phyloP scores from a whole-genome alignment of 1,284 basidiomycete genomes.

The Trametes versicolor region DNA sequence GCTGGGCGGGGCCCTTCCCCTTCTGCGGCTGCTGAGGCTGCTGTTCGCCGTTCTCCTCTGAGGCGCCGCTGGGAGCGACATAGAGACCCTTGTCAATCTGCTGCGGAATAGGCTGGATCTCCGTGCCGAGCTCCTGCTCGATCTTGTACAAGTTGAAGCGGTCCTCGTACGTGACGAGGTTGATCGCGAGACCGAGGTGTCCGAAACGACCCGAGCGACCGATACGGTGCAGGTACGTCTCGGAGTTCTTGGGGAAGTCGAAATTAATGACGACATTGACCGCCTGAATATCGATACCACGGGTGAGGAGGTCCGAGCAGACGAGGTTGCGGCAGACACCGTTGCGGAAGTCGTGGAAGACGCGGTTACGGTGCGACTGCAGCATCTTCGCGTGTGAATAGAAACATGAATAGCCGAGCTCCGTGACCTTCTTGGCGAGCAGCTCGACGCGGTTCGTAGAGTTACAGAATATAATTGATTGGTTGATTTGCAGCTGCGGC shows the following conservation, averaged over 20 bases:
- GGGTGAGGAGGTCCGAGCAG: slow-evolving; percentile 95
- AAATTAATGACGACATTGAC: slow-evolving; percentile 99
- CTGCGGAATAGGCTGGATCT: slow-evolving; percentile 96
- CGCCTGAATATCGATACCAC: slow-evolving; percentile 99
- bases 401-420: slow-evolving; percentile 99
- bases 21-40: slow-evolving; percentile 35
- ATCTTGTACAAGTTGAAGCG: slow-evolving; percentile 98
- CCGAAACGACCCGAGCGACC: slow-evolving; percentile 98
- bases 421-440: slow-evolving; percentile 98
- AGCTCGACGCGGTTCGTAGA: slow-evolving; percentile 99
- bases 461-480: slow-evolving; percentile 99
- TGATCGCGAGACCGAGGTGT: slow-evolving; percentile 97
- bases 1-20: slow-evolving; percentile 27
- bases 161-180: slow-evolving; percentile 96
- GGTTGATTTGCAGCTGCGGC: slow-evolving; percentile 97
- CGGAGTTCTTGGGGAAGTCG: slow-evolving; percentile 98
- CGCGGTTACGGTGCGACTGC: slow-evolving; percentile 97
- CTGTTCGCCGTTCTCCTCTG: slow-evolving; percentile 55
- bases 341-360: slow-evolving; percentile 99
- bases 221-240: slow-evolving; percentile 98
- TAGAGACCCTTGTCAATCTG: slow-evolving; percentile 94
- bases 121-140: slow-evolving; percentile 97
- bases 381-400: slow-evolving; percentile 99
- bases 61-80: slow-evolving; percentile 70
- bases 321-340: slow-evolving; percentile 98